phyloP scores from a whole-genome alignment of 2,329 filamentous ascomycete species.

The Trichophaea hybrida region DNA sequence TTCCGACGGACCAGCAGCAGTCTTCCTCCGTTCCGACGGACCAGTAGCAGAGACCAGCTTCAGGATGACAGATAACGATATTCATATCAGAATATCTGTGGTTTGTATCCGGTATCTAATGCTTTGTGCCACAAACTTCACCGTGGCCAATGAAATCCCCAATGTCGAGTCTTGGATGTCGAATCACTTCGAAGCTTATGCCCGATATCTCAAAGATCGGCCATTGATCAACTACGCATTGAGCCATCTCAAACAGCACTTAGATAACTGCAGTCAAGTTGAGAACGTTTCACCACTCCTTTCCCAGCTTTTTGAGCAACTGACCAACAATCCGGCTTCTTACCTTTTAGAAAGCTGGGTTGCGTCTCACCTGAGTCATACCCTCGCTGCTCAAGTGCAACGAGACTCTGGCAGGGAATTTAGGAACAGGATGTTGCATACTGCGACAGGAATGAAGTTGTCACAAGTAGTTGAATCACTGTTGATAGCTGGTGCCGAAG shows the following conservation, averaged over 20 bases:
- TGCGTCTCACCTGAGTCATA: neutral
- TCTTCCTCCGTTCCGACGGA: no score
- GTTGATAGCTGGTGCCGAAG: neutral
- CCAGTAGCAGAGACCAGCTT: no score
- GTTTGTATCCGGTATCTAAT: no score
- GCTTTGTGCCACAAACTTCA: no score
- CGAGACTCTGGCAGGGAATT: neutral
- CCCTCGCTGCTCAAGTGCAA: neutral
- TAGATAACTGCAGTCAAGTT: neutral
- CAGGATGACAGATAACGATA: no score
- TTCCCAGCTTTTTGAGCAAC: neutral
- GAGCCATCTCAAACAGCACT: neutral
- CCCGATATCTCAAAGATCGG: no score
- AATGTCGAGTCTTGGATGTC: no score
- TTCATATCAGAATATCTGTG: no score
- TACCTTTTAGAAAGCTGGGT: neutral
- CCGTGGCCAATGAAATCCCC: no score
- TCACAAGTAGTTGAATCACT: neutral
- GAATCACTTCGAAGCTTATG: no score
- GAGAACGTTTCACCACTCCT: neutral
- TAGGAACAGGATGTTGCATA: neutral
- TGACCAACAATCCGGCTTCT: neutral
- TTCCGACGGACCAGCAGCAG: no score
- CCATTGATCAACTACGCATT: no score
- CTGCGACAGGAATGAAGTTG: neutral